phyloP scores from a whole-genome alignment of 2,329 filamentous ascomycete species.

The Pseudomassariella vexata region DNA sequence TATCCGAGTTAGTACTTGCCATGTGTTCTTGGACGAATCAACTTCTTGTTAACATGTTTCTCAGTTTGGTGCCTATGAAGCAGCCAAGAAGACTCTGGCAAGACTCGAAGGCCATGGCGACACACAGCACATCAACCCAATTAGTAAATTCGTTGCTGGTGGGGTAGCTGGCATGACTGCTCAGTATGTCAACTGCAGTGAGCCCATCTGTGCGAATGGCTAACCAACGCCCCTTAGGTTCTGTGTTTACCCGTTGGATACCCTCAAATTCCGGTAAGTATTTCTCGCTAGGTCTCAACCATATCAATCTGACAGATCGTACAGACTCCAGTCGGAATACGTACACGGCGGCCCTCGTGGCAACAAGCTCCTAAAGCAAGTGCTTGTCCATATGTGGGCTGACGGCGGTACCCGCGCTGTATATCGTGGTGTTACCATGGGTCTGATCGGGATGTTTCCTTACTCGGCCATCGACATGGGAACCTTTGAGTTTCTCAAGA shows the following conservation, averaged over 20 bases:
- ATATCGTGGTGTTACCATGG: constrained; percentile 91
- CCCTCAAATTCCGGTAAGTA: constrained; percentile 59
- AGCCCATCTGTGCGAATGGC: no score
- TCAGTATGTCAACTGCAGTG: constrained; percentile 61
- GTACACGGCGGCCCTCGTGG: constrained; percentile 80
- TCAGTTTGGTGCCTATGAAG: constrained; percentile 90
- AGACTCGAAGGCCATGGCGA: constrained; percentile 84
- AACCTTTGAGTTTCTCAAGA: constrained; percentile 91
- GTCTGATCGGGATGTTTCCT: constrained; percentile 92
- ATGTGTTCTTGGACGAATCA: neutral
- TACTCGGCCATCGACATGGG: constrained; percentile 96
- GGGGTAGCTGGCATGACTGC: constrained; percentile 91
- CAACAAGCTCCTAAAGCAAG: constrained; percentile 74
- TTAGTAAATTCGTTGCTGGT: constrained; percentile 85
- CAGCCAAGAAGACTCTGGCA: constrained; percentile 81
- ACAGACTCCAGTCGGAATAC: constrained; percentile 89
- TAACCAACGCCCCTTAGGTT: constrained; percentile 47
- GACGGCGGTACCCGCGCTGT: constrained; percentile 69
- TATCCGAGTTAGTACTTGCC: constrained; percentile 61
- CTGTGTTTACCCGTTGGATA: constrained; percentile 91
- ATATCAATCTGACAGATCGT: constrained; percentile 21
- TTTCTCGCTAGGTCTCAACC: no score
- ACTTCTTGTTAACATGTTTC: neutral
- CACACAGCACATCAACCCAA: constrained; percentile 69
- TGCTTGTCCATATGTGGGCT: constrained; percentile 79